phyloP scores from a whole-genome alignment of 345 rosid species.

The Sonneratia alba region DNA sequence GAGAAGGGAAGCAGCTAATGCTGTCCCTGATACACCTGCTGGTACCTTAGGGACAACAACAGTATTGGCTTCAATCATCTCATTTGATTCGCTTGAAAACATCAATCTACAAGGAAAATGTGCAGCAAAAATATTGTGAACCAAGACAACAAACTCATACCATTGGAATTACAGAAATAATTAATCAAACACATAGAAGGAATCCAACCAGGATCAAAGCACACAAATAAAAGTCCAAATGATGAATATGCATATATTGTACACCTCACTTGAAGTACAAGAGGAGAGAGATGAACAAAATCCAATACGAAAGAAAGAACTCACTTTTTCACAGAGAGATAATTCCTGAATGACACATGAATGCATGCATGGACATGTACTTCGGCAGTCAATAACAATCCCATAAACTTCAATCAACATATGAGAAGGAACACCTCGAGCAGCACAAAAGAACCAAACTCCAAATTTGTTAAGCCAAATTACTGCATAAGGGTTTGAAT shows the following conservation, averaged over 20 bases:
- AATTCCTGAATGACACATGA: too few relatives aligned
- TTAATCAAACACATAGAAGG: not conserved
- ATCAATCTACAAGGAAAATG: constrained; percentile 26
- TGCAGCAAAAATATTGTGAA: constrained; percentile 2
- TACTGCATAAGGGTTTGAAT: too few relatives aligned
- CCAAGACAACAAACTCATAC: not conserved
- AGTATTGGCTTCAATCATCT: constrained; percentile 34
- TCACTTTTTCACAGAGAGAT: too few relatives aligned
- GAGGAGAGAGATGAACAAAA: not conserved
- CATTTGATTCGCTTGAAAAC: constrained; percentile 28
- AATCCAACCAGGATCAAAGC: not conserved
- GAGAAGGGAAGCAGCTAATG: constrained; percentile 86
- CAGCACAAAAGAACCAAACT: too few relatives aligned
- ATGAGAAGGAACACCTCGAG: too few relatives aligned
- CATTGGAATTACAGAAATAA: not conserved
- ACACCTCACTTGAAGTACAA: not conserved
- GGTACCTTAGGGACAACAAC: constrained; percentile 65
- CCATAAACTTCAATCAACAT: too few relatives aligned
- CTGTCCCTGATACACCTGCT: constrained; percentile 85
- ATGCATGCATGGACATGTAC: too few relatives aligned
- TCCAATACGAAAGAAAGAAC: not conserved
- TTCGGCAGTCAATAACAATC: too few relatives aligned
- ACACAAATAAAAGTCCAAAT: not conserved
- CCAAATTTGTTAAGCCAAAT: too few relatives aligned
- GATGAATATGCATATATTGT: not conserved